Evolutionary conservation across 176 grass and related monocot species (phyloP).

Genomic region (Cenchrus purpureus): DNA sequence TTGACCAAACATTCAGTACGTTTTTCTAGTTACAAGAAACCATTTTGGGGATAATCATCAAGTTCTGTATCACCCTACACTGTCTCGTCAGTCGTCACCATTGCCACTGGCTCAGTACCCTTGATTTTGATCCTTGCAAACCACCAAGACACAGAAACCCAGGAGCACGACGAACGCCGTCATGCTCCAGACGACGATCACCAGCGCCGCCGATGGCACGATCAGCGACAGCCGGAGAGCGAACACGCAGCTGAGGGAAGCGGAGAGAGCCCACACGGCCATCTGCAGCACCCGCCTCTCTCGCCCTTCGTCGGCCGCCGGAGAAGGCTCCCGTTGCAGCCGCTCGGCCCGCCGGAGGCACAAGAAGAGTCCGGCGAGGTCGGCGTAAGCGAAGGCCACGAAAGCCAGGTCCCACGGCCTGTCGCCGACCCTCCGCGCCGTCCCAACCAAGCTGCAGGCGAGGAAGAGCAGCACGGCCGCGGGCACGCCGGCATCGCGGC

Average conservation of each 20-base stretch:
- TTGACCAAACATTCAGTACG: too few relatives aligned
- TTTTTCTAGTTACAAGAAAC: too few relatives aligned
- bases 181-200: constrained; percentile 2
- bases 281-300: background rate
- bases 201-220: background rate
- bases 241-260: constrained; percentile 16
- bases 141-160: background rate
- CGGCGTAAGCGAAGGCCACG: background rate
- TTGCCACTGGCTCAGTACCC: background rate
- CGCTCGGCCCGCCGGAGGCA: background rate
- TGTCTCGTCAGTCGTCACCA: too few relatives aligned
- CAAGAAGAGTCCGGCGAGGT: background rate
- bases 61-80: too few relatives aligned
- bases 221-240: background rate
- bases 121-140: background rate
- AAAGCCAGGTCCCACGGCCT: background rate
- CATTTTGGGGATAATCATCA: too few relatives aligned
- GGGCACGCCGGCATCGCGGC: too few relatives aligned
- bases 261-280: background rate
- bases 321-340: background rate
- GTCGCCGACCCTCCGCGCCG: background rate
- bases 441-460: background rate
- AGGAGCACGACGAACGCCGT: background rate
- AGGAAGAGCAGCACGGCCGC: constrained; percentile 39
- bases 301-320: background rate